These are phyloP conservation scores for Bruguiera hainesii DNA, from an alignment of 441 rosid genomes.

Conservation along the genomic window DNA sequence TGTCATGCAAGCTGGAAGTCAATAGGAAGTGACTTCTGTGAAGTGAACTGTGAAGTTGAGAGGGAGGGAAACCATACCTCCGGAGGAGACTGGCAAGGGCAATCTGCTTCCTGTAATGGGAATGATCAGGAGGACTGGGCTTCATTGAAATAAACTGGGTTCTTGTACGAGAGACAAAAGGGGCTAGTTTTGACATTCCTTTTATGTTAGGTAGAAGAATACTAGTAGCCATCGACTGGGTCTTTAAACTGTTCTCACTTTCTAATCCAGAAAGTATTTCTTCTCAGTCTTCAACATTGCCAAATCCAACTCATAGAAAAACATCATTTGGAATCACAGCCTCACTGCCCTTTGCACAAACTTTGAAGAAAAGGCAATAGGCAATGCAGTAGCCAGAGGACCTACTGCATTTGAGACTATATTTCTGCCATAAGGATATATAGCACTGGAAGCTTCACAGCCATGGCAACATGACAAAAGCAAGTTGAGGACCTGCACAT, in stretches of 20 bases:
- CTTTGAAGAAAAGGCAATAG: too few species aligned
- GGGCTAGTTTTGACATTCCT: neutral
- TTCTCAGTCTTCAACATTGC: too few species aligned
- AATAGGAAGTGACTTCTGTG: constrained; percentile 34
- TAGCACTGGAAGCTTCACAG: too few species aligned
- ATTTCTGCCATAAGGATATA: too few species aligned
- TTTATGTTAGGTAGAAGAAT: neutral
- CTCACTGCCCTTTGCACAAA: too few species aligned
- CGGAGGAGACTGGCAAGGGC: constrained; percentile 62
- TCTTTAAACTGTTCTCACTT: neutral
- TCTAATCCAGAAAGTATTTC: too few species aligned
- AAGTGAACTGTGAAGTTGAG: constrained; percentile 48
- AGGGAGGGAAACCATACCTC: constrained; percentile 61
- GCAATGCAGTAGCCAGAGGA: too few species aligned
- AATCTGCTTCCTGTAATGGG: constrained; percentile 40
- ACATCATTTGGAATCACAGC: too few species aligned
- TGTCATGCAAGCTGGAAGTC: constrained; percentile 36
- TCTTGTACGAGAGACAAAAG: neutral
- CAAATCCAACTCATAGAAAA: too few species aligned
- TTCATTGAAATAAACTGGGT: constrained; percentile 19
- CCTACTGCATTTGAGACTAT: too few species aligned
- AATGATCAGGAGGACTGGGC: constrained; percentile 18
- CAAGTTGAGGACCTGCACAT: too few species aligned
- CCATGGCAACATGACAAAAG: too few species aligned
- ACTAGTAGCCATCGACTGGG: constrained; percentile 17